Base-by-base conservation (phyloP, 352 stramenopile genomes). In the Globisporangium cystogenes region DNA sequence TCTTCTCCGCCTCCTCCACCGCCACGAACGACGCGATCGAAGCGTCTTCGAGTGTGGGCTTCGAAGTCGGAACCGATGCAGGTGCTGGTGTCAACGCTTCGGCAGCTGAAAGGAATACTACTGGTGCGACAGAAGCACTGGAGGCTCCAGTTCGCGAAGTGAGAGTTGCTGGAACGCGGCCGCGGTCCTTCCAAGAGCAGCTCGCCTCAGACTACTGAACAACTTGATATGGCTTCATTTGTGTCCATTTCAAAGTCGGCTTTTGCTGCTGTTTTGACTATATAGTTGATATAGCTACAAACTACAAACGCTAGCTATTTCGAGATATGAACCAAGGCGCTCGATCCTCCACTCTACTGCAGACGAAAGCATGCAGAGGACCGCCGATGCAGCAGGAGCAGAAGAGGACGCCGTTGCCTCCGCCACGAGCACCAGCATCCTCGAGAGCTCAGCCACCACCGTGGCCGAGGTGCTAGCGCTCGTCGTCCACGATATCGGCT, bases 401-500 rank as follows among this genome's bases (percentile, higher is more conserved):
- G 15, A n/a, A 10, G n/a, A 24, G 7, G n/a, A 11, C 14, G n/a
- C 1, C 20, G 18, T 3, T 43, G 16, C 15, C 39, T 5, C 7
- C 4, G 39, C 24, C 39, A 10, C 20, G 7, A 23, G 16, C n/a
- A 23, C 16, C n/a, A 43, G 7, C n/a, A 10, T 10, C 12, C 16
- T 26, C 14, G 50, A 56, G 14, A 44, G 2, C 15, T 4, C 48
- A 16, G 18, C 27, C 4, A 21, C 31, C 18, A 37, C 52, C 5
- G 43, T 48, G 33, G 14, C 43, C 43, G 43, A 48, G 15, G 73
- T 81, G 26, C 66, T 86, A 4, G 54, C 59, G 8, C 59, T 76
- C 23, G 71, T 64, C 8, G 59, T 67, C 1, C 67, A 47, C 1
- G 72, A 87, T 29, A 61, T 68, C 0, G 37, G 79, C 31, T 41